Base-by-base conservation (phyloP, 352 stramenopile species). In the Phytophthora hibernalis region DNA sequence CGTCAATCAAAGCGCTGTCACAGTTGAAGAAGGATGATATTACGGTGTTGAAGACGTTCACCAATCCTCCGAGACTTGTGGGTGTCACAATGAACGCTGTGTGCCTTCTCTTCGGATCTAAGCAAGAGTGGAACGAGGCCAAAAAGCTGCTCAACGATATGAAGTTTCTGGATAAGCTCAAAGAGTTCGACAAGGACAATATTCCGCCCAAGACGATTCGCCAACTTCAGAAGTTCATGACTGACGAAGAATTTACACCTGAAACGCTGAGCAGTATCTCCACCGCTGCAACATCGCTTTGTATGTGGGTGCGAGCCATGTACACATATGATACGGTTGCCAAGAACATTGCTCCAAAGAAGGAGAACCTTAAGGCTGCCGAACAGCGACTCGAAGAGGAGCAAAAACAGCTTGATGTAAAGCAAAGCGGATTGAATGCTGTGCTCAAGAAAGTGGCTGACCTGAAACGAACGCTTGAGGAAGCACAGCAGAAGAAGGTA, bases 271-370 rank as follows among this genome's bases (percentile, higher is more conserved):
- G 79, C 48, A 95, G 83, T 49, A 93, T 96, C 35, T 98, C 92
- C 7, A 96, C 79, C 5, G 95, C 95, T 12, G 93, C 93, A 12
- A 97, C 83, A 1, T 97, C 91, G 28, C 74, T 98, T 0, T 98
- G 94, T 66, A 98, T 98, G 93, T 98, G 95, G 92, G 93, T 89
- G 0, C 80, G 91, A 15, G 94, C 93, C 5, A 98, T 98, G 88
- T 95, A 97, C 63, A 97, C 90, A 21, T 98, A 98, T 76, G 92
- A 98, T 68, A 85, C 82, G 3, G 93, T 98, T 26, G 93, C 91
- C 22, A 98, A 97, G 65, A 96, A 92, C 61, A 97, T 98, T 68
- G 94, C 76, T 11, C 95, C 95, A 0, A 98, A 98, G 72, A 96
- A 97, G 54, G 87, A 95, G 56, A 95, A 95, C 22, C 79, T 98